Base-by-base conservation (phyloP, 495 filamentous ascomycete species). In the Neurospora sp. region DNA sequence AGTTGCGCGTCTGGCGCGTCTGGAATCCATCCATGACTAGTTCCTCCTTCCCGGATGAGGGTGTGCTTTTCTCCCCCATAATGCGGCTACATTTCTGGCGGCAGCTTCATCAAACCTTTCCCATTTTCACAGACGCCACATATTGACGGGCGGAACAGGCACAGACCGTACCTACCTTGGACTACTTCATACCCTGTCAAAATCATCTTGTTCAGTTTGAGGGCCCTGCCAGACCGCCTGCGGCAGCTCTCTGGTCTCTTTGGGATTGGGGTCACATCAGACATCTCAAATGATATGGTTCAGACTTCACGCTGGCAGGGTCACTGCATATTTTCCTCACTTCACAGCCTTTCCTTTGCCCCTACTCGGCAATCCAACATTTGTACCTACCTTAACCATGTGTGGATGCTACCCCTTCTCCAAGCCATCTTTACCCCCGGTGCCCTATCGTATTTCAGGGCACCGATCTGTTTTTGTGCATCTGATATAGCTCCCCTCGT, bases 401-500 rank as follows among this genome's bases (percentile, higher is more conserved):
- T 35, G 53, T 59, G 68, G 53, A 70, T 73, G 73, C 69, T 66
- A 66, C 53, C 53, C 53, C 53, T 66, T 66, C 53, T 72, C 69
- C 68, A 68, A 73, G 41, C 72, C 61, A 66, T 71, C 74, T 75
- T 76, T 74, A 77, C 27, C 75, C 75, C 75, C 74, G 77, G 75
- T 70, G 80, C 80, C 82, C 80, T 84, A 82, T 82, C 78, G 81
- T 76, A 76, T 81, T 82, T 80, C 79, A 80, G 77, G 81, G 76
- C 78, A 79, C 66, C 76, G 75, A 80, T 80, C 78, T 80, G 77
- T 79, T 81, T 81, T 78, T 76, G 78, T 74, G 76, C 76, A 75
- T 76, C 74, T 82, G 81, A 78, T 86, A 85, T 86, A 84, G 79
- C 74, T 74, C 74, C 82, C 83, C 81, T 75, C 79, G 80, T 75